phyloP scores from a whole-genome alignment of 345 rosid genomes.

The Trapa incisa region DNA sequence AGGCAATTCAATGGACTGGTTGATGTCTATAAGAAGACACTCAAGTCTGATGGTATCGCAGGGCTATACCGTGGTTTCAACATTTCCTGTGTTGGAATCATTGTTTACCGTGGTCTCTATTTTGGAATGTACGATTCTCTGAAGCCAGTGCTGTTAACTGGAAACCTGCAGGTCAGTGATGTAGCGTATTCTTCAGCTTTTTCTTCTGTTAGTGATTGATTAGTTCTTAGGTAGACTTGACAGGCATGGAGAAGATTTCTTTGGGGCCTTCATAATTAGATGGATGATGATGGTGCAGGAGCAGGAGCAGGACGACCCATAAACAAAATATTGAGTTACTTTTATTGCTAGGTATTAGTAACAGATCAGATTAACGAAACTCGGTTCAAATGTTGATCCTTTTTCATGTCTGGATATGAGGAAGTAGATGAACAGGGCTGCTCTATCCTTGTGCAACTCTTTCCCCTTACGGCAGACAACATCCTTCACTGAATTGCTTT shows the following conservation, averaged over 20 bases:
- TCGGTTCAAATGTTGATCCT: neutral
- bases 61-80: slow-evolving; percentile 89
- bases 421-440: neutral
- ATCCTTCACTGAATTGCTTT: neutral
- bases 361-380: neutral
- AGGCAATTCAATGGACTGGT: slow-evolving; percentile 74
- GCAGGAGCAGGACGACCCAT: neutral
- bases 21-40: slow-evolving; percentile 72
- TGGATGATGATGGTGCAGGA: neutral
- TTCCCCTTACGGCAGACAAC: neutral
- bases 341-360: neutral
- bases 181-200: neutral
- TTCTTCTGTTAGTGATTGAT: neutral
- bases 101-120: slow-evolving; percentile 80
- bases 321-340: neutral
- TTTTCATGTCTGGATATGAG: neutral
- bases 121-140: slow-evolving; percentile 82
- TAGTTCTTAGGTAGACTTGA: neutral
- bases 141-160: slow-evolving; percentile 67
- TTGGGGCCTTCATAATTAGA: neutral
- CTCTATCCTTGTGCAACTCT: neutral
- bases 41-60: slow-evolving; percentile 59
- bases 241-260: neutral
- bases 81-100: slow-evolving; percentile 71
- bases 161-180: slow-evolving; percentile 37